These are phyloP conservation scores for Tulasnella sp. DNA, from an alignment of 768 basidiomycete species.

Conservation along the genomic window DNA sequence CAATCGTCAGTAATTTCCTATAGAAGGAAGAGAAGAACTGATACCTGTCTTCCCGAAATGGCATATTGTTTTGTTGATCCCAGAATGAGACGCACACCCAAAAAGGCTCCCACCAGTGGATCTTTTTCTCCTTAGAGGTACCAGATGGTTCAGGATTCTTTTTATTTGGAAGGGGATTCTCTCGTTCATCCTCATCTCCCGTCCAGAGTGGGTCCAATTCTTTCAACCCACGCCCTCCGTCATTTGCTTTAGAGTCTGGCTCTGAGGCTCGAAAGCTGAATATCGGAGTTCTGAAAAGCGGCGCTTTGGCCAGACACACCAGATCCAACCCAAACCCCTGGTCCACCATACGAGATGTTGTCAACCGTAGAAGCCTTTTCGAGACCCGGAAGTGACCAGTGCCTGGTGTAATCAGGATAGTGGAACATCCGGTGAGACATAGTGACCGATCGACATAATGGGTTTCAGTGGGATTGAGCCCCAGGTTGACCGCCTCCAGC, in stretches of 20 bases:
- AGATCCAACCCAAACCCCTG: constrained; percentile 87
- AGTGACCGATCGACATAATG: constrained; percentile 94
- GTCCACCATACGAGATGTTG: constrained; percentile 85
- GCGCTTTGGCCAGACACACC: constrained; percentile 78
- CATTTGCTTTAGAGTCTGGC: constrained; percentile 6
- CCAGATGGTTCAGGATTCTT: constrained; percentile 18
- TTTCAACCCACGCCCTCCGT: constrained; percentile 26
- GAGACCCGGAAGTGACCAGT: constrained; percentile 88
- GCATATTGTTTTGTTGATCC: constrained; percentile 78
- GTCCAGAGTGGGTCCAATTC: constrained; percentile 65
- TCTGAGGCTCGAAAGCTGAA: constrained; percentile 62
- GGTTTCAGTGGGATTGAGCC: constrained; percentile 81
- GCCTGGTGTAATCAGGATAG: constrained; percentile 81
- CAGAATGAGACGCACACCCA: constrained; percentile 74
- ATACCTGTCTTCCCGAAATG: constrained; percentile 65
- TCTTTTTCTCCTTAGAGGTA: constrained; percentile 37
- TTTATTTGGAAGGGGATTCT: constrained; percentile 23
- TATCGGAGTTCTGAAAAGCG: constrained; percentile 84
- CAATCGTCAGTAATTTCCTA: background rate
- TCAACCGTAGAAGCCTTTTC: constrained; percentile 77
- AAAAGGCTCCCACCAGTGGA: constrained; percentile 85
- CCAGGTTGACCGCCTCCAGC: constrained; percentile 89
- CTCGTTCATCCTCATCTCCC: constrained; percentile 37
- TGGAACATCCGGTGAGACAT: constrained; percentile 71
- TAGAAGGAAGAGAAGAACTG: background rate